phyloP scores from a whole-genome alignment of 768 basidiomycete species.

The Termitomyces sp. region DNA sequence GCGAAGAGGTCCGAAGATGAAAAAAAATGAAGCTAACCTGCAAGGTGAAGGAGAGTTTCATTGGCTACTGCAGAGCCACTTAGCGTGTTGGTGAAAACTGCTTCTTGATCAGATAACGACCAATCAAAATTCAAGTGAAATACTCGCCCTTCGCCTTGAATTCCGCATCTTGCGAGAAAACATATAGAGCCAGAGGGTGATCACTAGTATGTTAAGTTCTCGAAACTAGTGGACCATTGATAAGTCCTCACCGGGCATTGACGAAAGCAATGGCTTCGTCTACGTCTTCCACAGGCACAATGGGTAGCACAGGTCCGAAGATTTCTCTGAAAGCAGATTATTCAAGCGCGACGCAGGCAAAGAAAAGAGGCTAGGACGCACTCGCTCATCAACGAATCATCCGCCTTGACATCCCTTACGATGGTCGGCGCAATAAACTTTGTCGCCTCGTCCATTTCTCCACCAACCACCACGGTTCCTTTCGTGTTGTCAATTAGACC shows the following conservation, averaged over 20 bases:
- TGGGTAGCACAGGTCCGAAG: conserved; percentile 79
- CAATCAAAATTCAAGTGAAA: not conserved
- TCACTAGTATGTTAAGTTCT: conserved; percentile 38
- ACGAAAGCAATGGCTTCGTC: conserved; percentile 73
- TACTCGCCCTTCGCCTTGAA: conserved; percentile 60
- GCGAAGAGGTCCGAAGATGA: not conserved
- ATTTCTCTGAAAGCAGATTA: conserved; percentile 53
- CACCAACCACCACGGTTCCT: conserved; percentile 65
- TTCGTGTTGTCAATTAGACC: conserved; percentile 61
- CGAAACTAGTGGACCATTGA: not conserved
- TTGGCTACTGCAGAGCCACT: conserved; percentile 73
- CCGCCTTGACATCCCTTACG: conserved; percentile 54
- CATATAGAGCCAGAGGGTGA: conserved; percentile 73
- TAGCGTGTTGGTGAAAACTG: conserved; percentile 67
- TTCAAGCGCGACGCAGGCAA: not conserved
- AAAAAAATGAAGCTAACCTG: conserved; percentile 34
- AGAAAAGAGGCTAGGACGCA: conserved; percentile 28
- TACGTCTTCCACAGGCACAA: conserved; percentile 66
- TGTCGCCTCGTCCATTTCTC: conserved; percentile 51
- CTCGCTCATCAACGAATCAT: conserved; percentile 79
- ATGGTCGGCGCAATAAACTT: conserved; percentile 73
- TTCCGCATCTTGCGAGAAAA: conserved; percentile 60
- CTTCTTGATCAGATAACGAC: not conserved
- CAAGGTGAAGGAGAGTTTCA: conserved; percentile 62
- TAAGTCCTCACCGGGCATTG: conserved; percentile 45